These are phyloP conservation scores for Saturnispora galanensis DNA, from an alignment of 805 yeast genomes.

Conservation along the genomic window DNA sequence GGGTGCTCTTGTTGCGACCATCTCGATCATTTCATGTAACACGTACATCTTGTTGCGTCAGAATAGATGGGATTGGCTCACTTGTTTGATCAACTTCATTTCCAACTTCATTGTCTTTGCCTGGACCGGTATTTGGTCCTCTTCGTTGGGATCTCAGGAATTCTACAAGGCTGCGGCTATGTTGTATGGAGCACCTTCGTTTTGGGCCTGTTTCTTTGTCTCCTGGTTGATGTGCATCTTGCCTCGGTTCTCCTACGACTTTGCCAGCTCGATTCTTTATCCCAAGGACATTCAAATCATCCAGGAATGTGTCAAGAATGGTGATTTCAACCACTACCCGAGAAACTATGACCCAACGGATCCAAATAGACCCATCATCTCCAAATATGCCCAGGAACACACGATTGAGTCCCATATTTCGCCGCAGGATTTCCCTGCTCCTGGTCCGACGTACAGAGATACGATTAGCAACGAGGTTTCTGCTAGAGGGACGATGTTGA, in stretches of 20 bases:
- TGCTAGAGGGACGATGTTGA: slow-evolving; percentile 31
- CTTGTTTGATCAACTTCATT: slow-evolving; percentile 42
- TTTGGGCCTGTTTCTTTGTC: slow-evolving; percentile 59
- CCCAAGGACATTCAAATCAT: slow-evolving; percentile 69
- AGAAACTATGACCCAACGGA: slow-evolving; percentile 71
- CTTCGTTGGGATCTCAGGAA: slow-evolving; percentile 41
- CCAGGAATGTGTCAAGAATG: slow-evolving; percentile 57
- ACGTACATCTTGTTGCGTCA: slow-evolving; percentile 56
- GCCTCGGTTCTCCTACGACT: slow-evolving; percentile 59
- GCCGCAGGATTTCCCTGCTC: slow-evolving; percentile 11
- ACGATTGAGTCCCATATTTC: slow-evolving; percentile 21
- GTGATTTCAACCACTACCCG: slow-evolving; percentile 62
- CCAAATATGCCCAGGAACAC: slow-evolving; percentile 32
- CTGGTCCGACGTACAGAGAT: slow-evolving; percentile 23
- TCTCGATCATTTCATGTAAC: slow-evolving; percentile 61
- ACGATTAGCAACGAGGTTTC: slow-evolving; percentile 27
- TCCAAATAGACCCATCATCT: slow-evolving; percentile 48
- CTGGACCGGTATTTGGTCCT: slow-evolving; percentile 79
- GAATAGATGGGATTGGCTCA: slow-evolving; percentile 76
- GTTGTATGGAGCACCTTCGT: slow-evolving; percentile 48
- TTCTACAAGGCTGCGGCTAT: slow-evolving; percentile 60
- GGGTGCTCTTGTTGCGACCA: slow-evolving; percentile 57
- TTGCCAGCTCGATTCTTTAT: slow-evolving; percentile 37
- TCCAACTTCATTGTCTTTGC: slow-evolving; percentile 54
- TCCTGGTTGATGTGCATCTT: slow-evolving; percentile 56